Percentiles rank a stretch among this genome's conserved stretches.
Evolutionary conservation across 176 grass and related monocot genomes (phyloP).

Genomic region (Melocanna baccifera): DNA sequence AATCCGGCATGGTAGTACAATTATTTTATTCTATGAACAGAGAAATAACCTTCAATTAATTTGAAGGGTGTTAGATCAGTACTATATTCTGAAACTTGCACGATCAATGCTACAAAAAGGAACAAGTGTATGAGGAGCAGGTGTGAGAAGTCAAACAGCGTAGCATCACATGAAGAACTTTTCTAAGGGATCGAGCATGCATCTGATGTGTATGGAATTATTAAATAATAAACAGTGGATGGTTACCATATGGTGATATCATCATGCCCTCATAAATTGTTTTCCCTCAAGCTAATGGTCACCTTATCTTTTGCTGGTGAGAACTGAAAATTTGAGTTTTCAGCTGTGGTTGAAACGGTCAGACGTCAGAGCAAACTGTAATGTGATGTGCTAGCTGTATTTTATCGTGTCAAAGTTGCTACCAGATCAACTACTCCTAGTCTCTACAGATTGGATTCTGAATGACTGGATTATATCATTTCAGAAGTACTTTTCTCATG

Average conservation of each 20-base stretch:
- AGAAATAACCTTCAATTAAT: background rate
- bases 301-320: background rate
- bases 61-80: background rate
- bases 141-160: constrained; percentile 46
- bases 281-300: background rate
- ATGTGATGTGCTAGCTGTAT: background rate
- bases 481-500: background rate
- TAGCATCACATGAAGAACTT: constrained; percentile 25
- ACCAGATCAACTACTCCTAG: background rate
- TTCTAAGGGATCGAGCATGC: background rate
- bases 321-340: background rate
- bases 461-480: background rate
- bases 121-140: constrained; percentile 32
- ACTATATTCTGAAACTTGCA: constrained; percentile 13
- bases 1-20: constrained; percentile 16
- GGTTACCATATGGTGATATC: background rate
- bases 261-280: constrained; percentile 9
- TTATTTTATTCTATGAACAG: background rate
- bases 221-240: background rate
- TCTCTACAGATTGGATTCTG: background rate
- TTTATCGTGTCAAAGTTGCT: background rate
- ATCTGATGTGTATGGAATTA: background rate
- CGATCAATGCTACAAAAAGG: background rate
- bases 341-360: background rate
- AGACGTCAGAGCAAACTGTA: background rate